Base-by-base conservation (phyloP, 129 eudicot genomes). In the Mikania micrantha region DNA sequence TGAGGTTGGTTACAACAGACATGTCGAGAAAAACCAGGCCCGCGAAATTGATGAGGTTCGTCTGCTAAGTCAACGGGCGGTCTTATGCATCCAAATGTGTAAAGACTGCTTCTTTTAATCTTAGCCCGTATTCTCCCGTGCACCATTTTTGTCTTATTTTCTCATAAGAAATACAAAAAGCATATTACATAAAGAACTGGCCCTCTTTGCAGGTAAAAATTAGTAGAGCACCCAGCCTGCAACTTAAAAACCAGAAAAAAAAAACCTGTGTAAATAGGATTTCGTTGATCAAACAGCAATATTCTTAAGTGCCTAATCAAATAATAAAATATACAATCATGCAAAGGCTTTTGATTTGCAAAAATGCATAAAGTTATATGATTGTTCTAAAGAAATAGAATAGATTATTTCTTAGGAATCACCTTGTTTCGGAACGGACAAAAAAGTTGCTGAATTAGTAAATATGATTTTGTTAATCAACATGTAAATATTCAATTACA, bases 1-100 rank as follows among this genome's bases (percentile, higher is more conserved):
- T 75, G 83, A 45, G 99, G 92, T 59, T 90, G 85, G 68, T 94
- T 94, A 77, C 97, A 89, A 50, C 81, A 73, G 29, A 94, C 90
- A 0, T 81, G 70, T 24, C 99, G 74, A 10, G 97, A 87, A 75
- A 58, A 93, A 35, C 98, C 98, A 16, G 95, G 87, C 31, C 97
- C 95, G 0, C 74, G 84, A 66, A 87, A 56, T 24, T 77, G 81
- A 44, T 78, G 85, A 4, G 95, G 90, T 16, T 67, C 85, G 27
- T 85, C 97, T 17, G 72, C 56, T 56, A 78, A 72, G 10, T 69
- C 70, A 29, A 68, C 60, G 0, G 75, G 79, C 0, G 90, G 81
- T 58, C 88, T 66, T 40, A 77, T 27, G 71, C 99, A 94, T 54
- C 84, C 84, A 58, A 94, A 94, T 32, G 99, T 89, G 78, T 94